A percentile compares a stretch with the other conserved stretches of the same genome.
Conservation (phyloP, 2,329 filamentous ascomycete species). For the Calonectria hawksworthii region DNA sequence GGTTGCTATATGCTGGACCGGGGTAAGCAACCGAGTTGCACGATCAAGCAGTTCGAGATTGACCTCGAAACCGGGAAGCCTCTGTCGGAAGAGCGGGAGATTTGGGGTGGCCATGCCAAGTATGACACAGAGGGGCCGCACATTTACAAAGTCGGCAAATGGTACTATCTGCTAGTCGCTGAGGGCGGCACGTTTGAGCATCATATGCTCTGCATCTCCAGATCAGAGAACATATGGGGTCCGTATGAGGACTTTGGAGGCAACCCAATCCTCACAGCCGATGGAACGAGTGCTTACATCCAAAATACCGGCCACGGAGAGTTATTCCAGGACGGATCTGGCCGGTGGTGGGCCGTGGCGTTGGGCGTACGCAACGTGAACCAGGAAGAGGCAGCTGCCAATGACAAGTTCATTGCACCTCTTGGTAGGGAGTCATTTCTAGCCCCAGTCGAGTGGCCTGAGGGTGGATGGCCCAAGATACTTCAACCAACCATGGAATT, state of each 20-base stretch:
- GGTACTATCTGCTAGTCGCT: slow-evolving; percentile 60
- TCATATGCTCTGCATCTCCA: slow-evolving; percentile 41
- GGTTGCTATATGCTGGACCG: slow-evolving; percentile 28
- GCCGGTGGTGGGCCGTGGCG: slow-evolving; percentile 38
- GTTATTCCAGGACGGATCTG: slow-evolving; percentile 39
- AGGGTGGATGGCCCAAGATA: slow-evolving; percentile 25
- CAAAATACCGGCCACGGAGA: slow-evolving; percentile 44
- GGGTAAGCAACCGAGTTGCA: slow-evolving; percentile 21
- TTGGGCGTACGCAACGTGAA: slow-evolving; percentile 30
- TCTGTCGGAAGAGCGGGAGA: slow-evolving; percentile 35
- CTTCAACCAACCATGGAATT: slow-evolving; percentile 24
- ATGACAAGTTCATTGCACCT: slow-evolving; percentile 24
- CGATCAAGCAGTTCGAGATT: slow-evolving; percentile 45
- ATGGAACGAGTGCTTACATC: slow-evolving; percentile 35
- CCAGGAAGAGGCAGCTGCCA: neutral
- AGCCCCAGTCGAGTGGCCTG: slow-evolving; percentile 27
- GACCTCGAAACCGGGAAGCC: slow-evolving; percentile 38
- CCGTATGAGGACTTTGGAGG: slow-evolving; percentile 47
- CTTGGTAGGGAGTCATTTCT: slow-evolving; percentile 28
- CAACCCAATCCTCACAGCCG: slow-evolving; percentile 52
- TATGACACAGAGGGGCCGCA: slow-evolving; percentile 51
- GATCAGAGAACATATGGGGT: slow-evolving; percentile 42
- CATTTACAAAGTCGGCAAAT: slow-evolving; percentile 58
- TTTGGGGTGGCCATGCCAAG: slow-evolving; percentile 34
- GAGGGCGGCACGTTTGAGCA: slow-evolving; percentile 57